Evolutionary conservation across 1,284 basidiomycete genomes (phyloP).

Genomic region (Leccinum olivaceoglutinosum): DNA sequence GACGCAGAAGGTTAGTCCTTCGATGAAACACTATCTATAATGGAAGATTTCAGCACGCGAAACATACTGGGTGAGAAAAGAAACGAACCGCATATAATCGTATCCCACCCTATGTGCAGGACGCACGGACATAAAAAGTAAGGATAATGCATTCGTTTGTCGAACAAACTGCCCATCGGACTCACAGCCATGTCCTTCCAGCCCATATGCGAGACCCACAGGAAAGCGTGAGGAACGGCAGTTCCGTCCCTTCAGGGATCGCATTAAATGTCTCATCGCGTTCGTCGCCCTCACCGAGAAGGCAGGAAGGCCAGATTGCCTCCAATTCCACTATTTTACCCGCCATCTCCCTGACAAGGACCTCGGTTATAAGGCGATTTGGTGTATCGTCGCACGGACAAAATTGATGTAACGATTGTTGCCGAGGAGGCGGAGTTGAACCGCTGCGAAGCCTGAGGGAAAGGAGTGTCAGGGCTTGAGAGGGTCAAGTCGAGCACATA

Average conservation of each 20-base stretch:
- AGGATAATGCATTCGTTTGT: conserved; percentile 41
- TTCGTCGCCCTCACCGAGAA: conserved; percentile 11
- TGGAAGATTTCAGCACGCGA: conserved; percentile 6
- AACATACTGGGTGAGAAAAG: neutral
- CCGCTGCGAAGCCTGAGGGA: too few relatives aligned
- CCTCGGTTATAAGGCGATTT: too few relatives aligned
- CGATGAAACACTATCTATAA: conserved; percentile 58
- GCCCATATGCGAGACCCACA: conserved; percentile 53
- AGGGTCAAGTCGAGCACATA: too few relatives aligned
- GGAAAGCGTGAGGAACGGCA: conserved; percentile 62
- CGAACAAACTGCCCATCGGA: conserved; percentile 68
- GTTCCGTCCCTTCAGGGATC: conserved; percentile 59
- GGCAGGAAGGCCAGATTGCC: too few relatives aligned
- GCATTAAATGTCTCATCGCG: conserved; percentile 22
- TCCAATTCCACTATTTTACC: too few relatives aligned
- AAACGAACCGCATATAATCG: neutral
- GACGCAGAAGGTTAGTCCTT: conserved; percentile 65
- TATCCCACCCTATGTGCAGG: neutral
- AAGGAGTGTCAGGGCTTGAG: too few relatives aligned
- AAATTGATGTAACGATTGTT: too few relatives aligned
- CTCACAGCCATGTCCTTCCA: conserved; percentile 79
- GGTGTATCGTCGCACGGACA: too few relatives aligned
- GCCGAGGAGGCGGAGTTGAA: too few relatives aligned
- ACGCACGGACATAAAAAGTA: neutral
- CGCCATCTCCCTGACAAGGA: too few relatives aligned